A percentile compares a stretch with the other conserved stretches of the same genome.
Evolutionary conservation across 148 eudicot genomes (phyloP).

Genomic region (Mesembryanthemum crystallinum): DNA sequence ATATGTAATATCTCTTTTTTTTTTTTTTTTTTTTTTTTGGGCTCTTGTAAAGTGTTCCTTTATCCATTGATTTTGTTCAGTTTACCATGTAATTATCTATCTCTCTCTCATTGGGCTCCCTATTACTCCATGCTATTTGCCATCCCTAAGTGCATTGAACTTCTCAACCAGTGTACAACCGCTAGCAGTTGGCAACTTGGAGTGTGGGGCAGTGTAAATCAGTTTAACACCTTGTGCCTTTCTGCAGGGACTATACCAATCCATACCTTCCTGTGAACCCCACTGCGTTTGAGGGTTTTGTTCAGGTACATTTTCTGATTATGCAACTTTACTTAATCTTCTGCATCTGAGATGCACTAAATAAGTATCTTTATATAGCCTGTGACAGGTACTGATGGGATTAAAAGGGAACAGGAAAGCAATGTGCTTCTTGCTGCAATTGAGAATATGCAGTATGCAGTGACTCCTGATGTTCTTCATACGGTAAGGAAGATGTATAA

Average conservation of each 20-base stretch:
- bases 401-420: conserved; percentile 58
- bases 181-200: not conserved
- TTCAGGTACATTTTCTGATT: conserved; percentile 41
- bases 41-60: not conserved
- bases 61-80: not conserved
- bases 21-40: too few species aligned
- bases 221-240: conserved; percentile 20
- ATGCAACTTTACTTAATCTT: conserved; percentile 3
- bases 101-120: not conserved
- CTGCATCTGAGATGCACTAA: conserved; percentile 19
- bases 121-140: not conserved
- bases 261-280: conserved; percentile 82
- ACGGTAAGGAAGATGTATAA: conserved; percentile 40
- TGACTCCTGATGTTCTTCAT: conserved; percentile 69
- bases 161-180: not conserved
- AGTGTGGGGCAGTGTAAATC: not conserved
- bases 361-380: conserved; percentile 33
- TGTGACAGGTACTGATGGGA: conserved; percentile 67
- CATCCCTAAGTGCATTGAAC: not conserved
- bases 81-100: not conserved
- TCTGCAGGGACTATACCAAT: conserved; percentile 77
- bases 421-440: conserved; percentile 77
- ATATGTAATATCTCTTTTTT: too few species aligned
- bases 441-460: conserved; percentile 81
- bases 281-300: conserved; percentile 67